phyloP scores from a whole-genome alignment of 768 basidiomycete genomes.

The Termitomyces sp. region DNA sequence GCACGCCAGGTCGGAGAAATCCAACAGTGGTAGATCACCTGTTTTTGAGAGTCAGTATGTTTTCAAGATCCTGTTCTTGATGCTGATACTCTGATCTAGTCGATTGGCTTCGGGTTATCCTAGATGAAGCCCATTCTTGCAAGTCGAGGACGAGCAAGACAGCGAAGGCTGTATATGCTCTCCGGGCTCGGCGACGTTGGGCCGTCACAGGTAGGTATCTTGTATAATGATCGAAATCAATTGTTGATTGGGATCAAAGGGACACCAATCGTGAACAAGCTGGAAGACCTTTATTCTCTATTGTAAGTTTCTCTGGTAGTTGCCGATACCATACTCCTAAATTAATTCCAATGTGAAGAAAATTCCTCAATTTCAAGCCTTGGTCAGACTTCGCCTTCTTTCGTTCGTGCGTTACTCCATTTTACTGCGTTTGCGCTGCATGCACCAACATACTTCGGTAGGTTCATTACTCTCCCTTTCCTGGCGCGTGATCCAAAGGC shows the following conservation, averaged over 20 bases:
- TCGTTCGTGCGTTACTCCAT: slow-evolving; percentile 58
- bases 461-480: slow-evolving; percentile 91
- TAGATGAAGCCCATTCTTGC: slow-evolving; percentile 95
- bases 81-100: slow-evolving; percentile 37
- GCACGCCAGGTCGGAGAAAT: slow-evolving; percentile 66
- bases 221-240: neutral
- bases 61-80: neutral
- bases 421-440: neutral
- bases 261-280: slow-evolving; percentile 92
- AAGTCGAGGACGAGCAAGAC: slow-evolving; percentile 88
- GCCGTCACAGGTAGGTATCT: slow-evolving; percentile 68
- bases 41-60: slow-evolving; percentile 64
- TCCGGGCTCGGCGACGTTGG: slow-evolving; percentile 81
- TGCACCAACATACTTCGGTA: slow-evolving; percentile 24
- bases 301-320: slow-evolving; percentile 36
- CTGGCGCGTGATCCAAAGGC: slow-evolving; percentile 88
- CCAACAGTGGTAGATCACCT: slow-evolving; percentile 42
- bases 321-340: neutral
- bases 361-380: slow-evolving; percentile 74
- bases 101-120: slow-evolving; percentile 76
- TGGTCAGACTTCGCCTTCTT: slow-evolving; percentile 89
- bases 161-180: slow-evolving; percentile 83
- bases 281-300: slow-evolving; percentile 89
- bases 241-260: slow-evolving; percentile 33
- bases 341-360: slow-evolving; percentile 38